Base-by-base conservation (phyloP, 768 basidiomycete species). In the Trametes sanguinea region DNA sequence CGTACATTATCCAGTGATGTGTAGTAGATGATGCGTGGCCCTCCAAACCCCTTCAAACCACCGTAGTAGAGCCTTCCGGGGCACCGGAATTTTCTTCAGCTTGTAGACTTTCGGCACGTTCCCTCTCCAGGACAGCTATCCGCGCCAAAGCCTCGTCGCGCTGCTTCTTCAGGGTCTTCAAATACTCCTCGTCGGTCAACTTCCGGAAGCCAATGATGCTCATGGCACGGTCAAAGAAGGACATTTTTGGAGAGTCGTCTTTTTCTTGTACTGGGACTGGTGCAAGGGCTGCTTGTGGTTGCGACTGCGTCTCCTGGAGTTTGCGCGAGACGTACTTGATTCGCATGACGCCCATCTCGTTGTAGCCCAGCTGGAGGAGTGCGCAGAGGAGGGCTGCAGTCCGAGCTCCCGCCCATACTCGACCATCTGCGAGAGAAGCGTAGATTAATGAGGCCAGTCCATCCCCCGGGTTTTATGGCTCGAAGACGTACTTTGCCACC, bases 121-220 rank as follows among this genome's bases (percentile, higher is more conserved):
- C 72, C 51, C 70, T 69, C 62, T 88, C 85, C 3, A 92, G 76
- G 62, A 84, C 81, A 52, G 75, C 77, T 71, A 92, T 90, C 60
- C 81, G 79, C 61, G 74, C 76, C 63, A 86, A 68, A 67, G 89
- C 76, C 8, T 72, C 73, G 4, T 83, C 82, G 65, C 89, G 79
- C 50, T 86, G 80, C 54, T 75, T 76, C 70, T 81, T 85, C 69
- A 94, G 69, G 61, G 80, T 82, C 32, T 72, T 71, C 54, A 93
- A 65, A 65, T 92, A 92, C 63, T 89, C 87, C 51, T 93, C 88
- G 64, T 94, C 86, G 6, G 90, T 81, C 3, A 94, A 69, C 53
- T 76, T 80, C 37, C 75, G 76, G 22, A 91, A 70, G 1, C 88
- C 85, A 42, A 90, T 65, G 4, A 73, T 45, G 16, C 65, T 67